Evolutionary conservation across 768 basidiomycete species (phyloP).

Genomic region (Phaeotremella fagi): DNA sequence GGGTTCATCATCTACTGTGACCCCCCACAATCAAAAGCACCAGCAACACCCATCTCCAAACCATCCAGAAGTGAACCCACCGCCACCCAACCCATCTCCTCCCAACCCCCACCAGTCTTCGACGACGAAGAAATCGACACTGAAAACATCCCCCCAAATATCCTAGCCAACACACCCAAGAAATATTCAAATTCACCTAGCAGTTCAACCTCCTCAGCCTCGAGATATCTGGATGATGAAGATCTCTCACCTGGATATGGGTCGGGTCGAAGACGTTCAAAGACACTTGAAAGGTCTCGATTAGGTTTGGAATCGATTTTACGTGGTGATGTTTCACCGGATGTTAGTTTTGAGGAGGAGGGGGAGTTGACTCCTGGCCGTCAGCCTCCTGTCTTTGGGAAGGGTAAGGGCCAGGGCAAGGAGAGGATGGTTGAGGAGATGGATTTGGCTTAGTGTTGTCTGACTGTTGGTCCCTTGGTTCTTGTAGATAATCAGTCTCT

Average conservation of each 20-base stretch:
- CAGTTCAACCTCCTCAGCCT: background rate
- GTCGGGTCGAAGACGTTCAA: background rate
- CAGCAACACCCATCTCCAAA: constrained; percentile 3
- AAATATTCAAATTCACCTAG: constrained; percentile 8
- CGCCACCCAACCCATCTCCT: constrained; percentile 2
- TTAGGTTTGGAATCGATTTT: constrained; percentile 8
- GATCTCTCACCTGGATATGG: background rate
- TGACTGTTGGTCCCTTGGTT: too few species aligned
- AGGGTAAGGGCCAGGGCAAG: constrained; percentile 1
- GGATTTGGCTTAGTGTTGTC: too few species aligned
- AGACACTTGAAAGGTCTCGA: constrained; percentile 19
- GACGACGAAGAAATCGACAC: constrained; percentile 20
- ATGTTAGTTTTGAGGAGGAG: constrained; percentile 1
- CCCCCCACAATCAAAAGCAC: constrained; percentile 2
- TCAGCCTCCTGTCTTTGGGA: background rate
- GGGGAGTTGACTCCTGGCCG: constrained; percentile 12
- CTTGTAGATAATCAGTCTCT: too few species aligned
- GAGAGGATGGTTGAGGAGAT: constrained; percentile 13
- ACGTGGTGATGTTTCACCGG: background rate
- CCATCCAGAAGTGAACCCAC: background rate
- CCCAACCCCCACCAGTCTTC: background rate
- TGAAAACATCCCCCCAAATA: constrained; percentile 30
- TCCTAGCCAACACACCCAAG: constrained; percentile 1
- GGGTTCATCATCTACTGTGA: constrained; percentile 13
- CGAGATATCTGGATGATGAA: background rate